Conservation (phyloP, 495 filamentous ascomycete genomes). For the Hamigera avellanea region DNA sequence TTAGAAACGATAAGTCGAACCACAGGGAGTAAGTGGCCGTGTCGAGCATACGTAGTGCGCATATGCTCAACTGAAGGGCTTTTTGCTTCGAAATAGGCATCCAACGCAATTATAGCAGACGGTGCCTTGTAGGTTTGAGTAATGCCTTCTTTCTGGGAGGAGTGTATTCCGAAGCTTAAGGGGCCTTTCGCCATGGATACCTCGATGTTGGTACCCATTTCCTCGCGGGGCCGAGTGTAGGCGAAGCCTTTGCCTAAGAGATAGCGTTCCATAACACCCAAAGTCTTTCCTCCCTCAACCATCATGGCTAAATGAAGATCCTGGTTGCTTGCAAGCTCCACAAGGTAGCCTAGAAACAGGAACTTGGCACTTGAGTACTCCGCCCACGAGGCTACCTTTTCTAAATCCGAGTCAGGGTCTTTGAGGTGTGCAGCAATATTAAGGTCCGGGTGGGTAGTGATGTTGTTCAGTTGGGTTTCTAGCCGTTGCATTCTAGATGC, state of each 20-base stretch:
- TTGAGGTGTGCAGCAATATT: conserved; percentile 31
- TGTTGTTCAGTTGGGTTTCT: conserved; percentile 31
- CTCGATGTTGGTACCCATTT: conserved; percentile 24
- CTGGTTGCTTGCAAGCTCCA: conserved; percentile 26
- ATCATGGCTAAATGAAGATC: conserved; percentile 38
- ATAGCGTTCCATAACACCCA: conserved; percentile 42
- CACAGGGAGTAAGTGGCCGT: conserved; percentile 33
- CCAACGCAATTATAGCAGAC: conserved; percentile 41
- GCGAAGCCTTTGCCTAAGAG: conserved; percentile 34
- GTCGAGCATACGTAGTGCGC: conserved; percentile 29
- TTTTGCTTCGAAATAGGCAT: conserved; percentile 32
- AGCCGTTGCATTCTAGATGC: conserved; percentile 25
- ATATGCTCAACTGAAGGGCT: conserved; percentile 29
- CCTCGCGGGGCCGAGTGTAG: conserved; percentile 30
- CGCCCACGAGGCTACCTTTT: conserved; percentile 41
- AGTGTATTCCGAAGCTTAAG: conserved; percentile 38
- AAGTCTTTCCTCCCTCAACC: conserved; percentile 27
- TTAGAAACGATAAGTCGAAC: conserved; percentile 41
- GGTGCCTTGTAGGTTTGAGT: conserved; percentile 30
- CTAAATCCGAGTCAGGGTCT: conserved; percentile 18
- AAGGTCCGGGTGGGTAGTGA: conserved; percentile 43
- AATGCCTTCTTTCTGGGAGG: conserved; percentile 25
- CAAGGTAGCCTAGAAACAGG: conserved; percentile 39
- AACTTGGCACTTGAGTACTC: conserved; percentile 48
- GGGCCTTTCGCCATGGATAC: conserved; percentile 24